Conservation (phyloP, 2,329 filamentous ascomycete genomes). For the Leptodontidium sp. region DNA sequence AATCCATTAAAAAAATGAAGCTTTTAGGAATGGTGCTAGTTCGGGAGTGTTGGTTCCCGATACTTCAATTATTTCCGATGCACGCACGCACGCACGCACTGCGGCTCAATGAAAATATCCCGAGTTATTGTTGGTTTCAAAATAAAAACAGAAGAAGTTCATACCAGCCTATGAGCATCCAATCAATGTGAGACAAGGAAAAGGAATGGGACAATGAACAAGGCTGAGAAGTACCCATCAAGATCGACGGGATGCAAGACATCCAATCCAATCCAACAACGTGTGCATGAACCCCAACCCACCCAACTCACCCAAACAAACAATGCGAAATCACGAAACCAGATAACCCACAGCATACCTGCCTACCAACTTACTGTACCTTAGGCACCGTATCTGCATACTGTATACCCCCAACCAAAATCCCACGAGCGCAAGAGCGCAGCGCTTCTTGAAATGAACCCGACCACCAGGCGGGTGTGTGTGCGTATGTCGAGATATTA, state of each 20-base stretch:
- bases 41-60: conserved; percentile 13
- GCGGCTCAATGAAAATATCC: conserved; percentile 16
- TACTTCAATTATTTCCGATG: background rate
- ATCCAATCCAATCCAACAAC: background rate
- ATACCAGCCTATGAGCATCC: background rate
- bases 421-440: no score
- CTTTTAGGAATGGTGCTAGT: conserved; percentile 1
- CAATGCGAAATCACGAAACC: background rate
- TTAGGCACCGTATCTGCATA: background rate
- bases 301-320: background rate
- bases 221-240: background rate
- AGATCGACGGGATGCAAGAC: background rate
- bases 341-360: background rate
- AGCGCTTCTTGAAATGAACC: conserved; percentile 17
- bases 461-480: background rate
- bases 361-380: no score
- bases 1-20: conserved; percentile 1
- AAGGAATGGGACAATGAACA: background rate
- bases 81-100: conserved; percentile 5
- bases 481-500: background rate
- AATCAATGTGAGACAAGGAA: background rate
- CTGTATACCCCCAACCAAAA: background rate
- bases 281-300: background rate
- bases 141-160: no score
- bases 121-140: background rate